A percentile compares a stretch with the other conserved stretches of the same genome.
Conservation (phyloP, 495 filamentous ascomycete genomes). For the Tuber borchii region DNA sequence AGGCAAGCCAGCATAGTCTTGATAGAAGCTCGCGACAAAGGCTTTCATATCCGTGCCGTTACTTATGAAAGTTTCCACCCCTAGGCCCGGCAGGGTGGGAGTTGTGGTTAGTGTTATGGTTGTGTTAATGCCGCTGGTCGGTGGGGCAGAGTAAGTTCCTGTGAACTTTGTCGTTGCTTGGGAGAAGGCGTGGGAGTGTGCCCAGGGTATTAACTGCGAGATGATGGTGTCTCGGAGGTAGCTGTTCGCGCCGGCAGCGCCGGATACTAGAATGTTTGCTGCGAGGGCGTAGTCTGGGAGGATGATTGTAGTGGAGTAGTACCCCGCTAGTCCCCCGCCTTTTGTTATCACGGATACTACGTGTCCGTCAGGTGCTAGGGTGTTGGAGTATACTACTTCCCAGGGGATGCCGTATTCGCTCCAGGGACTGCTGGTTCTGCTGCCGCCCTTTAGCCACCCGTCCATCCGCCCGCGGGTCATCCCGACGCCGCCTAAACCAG, state of each 20-base stretch:
- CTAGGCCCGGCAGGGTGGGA: constrained; percentile 2
- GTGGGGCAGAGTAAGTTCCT: not conserved
- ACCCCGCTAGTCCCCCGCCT: not conserved
- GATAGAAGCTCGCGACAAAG: not conserved
- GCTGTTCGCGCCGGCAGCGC: not conserved
- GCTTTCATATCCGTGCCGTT: constrained; percentile 19
- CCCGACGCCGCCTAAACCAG: not conserved
- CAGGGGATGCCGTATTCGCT: constrained; percentile 26
- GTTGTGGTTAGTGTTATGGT: not conserved
- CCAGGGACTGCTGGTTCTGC: constrained; percentile 18
- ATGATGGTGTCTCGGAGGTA: not conserved
- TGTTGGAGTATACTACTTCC: not conserved
- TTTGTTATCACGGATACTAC: not conserved
- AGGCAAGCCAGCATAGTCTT: not conserved
- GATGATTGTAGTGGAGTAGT: not conserved
- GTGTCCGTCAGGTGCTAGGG: not conserved
- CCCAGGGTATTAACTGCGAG: not conserved
- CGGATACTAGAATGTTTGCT: constrained; percentile 1
- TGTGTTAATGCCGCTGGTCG: not conserved
- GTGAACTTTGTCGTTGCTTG: not conserved
- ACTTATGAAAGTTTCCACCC: constrained; percentile 10
- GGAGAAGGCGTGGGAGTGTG: not conserved
- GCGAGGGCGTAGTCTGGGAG: constrained; percentile 4
- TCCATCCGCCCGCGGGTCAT: not conserved
- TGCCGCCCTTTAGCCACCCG: constrained; percentile 20